These are phyloP conservation scores for Aegilops bicornis DNA, from an alignment of 176 grass and related monocot species.

Conservation along the genomic window DNA sequence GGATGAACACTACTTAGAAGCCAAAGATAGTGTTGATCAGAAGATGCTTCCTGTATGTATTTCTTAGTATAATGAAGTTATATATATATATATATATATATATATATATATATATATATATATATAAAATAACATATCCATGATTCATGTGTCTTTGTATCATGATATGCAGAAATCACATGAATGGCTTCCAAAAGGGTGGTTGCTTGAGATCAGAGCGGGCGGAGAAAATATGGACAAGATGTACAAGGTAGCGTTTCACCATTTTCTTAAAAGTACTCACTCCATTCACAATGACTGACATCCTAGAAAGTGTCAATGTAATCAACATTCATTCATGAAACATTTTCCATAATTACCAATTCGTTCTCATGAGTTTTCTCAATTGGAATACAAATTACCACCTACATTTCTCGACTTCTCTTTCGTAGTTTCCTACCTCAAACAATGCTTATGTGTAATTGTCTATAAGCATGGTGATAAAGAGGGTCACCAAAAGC, in stretches of 20 bases:
- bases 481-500: not conserved
- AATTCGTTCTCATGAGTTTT: not conserved
- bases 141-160: not conserved
- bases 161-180: not conserved
- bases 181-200: constrained; percentile 18
- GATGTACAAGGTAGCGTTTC: constrained; percentile 48
- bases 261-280: not conserved
- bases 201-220: constrained; percentile 42
- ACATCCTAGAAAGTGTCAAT: not conserved
- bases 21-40: not conserved
- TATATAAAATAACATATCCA: not conserved
- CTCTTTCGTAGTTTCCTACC: not conserved
- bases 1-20: constrained; percentile 10
- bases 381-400: not conserved
- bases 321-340: not conserved
- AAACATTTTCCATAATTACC: not conserved
- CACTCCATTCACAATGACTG: not conserved
- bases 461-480: not conserved
- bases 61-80: not conserved
- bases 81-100: too few relatives aligned
- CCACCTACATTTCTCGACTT: not conserved
- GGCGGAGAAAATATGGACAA: constrained; percentile 34
- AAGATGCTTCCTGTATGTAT: not conserved
- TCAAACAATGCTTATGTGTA: not conserved
- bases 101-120: too few relatives aligned